A percentile compares a stretch with the other conserved stretches of the same genome.
These are phyloP conservation scores for Hansenula sp. DNA, from an alignment of 1,139 yeast genomes.

Conservation along the genomic window DNA sequence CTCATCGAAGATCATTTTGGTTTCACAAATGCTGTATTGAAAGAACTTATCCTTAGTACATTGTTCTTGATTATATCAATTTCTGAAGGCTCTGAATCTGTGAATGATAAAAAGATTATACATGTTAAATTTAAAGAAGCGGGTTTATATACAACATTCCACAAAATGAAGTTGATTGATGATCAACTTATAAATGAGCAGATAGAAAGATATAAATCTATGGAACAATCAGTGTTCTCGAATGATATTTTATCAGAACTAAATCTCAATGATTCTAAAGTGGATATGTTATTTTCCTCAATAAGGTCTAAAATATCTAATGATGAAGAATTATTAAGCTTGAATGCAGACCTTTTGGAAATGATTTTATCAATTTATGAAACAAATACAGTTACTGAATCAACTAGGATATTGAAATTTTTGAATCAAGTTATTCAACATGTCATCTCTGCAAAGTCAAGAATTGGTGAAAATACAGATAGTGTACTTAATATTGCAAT, in stretches of 20 bases:
- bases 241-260: constrained; percentile 17
- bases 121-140: constrained; percentile 58
- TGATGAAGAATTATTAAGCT: constrained; percentile 5
- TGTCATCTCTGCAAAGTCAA: constrained; percentile 45
- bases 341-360: constrained; percentile 44
- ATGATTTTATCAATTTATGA: constrained; percentile 4
- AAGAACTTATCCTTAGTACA: constrained; percentile 68
- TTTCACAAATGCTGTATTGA: constrained; percentile 59
- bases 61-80: constrained; percentile 64
- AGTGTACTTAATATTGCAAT: constrained; percentile 74
- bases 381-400: constrained; percentile 25
- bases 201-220: constrained; percentile 45
- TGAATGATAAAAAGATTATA: constrained; percentile 40
- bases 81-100: constrained; percentile 53
- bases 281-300: constrained; percentile 11
- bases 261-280: constrained; percentile 9
- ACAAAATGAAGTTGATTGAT: constrained; percentile 49
- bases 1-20: constrained; percentile 69
- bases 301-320: constrained; percentile 3
- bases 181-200: constrained; percentile 56
- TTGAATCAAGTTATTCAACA: constrained; percentile 70
- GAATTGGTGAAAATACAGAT: constrained; percentile 42
- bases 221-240: constrained; percentile 11
- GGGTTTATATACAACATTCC: constrained; percentile 55
- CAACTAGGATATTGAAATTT: constrained; percentile 31